Evolutionary conservation across 495 filamentous ascomycete genomes (phyloP).

Genomic region (Daldinia caldariorum): DNA sequence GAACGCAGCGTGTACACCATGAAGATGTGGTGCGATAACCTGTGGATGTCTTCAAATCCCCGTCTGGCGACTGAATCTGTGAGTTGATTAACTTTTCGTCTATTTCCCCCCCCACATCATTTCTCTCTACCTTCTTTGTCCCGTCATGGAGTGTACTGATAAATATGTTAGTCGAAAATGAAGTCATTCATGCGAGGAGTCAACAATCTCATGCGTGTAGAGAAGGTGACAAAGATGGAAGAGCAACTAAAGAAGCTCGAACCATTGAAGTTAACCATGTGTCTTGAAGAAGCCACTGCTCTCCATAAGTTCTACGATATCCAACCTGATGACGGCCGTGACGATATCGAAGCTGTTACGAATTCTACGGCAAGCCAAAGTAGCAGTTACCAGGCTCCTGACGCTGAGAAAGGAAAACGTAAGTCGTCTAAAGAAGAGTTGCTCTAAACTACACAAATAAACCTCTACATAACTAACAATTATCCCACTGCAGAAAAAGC

Average conservation of each 20-base stretch:
- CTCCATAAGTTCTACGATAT: background rate
- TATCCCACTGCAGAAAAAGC: background rate
- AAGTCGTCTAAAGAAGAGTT: background rate
- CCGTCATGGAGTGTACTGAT: background rate
- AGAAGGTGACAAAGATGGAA: background rate
- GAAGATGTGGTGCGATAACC: slow-evolving; percentile 10
- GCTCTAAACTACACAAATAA: background rate
- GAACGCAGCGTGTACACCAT: background rate
- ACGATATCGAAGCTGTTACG: background rate
- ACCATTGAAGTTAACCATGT: background rate
- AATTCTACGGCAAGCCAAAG: background rate
- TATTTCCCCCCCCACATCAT: background rate
- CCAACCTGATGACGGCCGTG: too few species aligned
- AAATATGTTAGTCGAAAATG: background rate
- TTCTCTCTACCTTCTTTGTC: background rate
- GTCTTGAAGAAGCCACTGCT: slow-evolving; percentile 6
- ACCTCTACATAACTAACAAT: background rate
- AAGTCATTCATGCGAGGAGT: slow-evolving; percentile 5
- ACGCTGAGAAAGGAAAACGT: slow-evolving; percentile 19
- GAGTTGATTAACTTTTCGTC: background rate
- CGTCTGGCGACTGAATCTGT: slow-evolving; percentile 7
- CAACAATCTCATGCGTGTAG: background rate
- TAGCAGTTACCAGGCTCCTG: background rate
- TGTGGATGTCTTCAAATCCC: slow-evolving; percentile 27
- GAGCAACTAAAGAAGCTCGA: slow-evolving; percentile 2